Base-by-base conservation (phyloP, 371 early-diverging fungal species). In the Rhizomucor pusillus region DNA sequence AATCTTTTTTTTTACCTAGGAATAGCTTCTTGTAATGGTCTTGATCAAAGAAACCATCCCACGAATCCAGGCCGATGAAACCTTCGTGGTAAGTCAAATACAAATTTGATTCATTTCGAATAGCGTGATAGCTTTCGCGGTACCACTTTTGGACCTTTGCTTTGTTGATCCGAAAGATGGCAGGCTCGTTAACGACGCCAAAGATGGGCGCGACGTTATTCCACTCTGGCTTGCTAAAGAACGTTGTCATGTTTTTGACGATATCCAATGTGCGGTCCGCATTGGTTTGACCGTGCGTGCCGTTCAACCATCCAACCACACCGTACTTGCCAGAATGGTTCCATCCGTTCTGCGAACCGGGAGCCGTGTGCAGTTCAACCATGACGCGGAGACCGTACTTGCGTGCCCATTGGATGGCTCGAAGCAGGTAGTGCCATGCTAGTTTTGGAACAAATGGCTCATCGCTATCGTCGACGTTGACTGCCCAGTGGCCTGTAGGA, bases 261-360 rank as follows among this genome's bases (percentile, higher is more conserved):
- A 79, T 67, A 13, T 55, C 25, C 56, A 63, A 39, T 5, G 70
- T 63, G 40, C 71, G 54, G 46, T 72, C 47, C n/a, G 71, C 72
- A 54, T 74, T 71, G 0, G 18, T 24, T 1, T 66, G 52, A 14
- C 78, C 78, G 2, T 65, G 20, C 5, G 66, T 65, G n/a, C 73
- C 73, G 29, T 70, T 73, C 45, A 65, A 49, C 67, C 78, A 83
- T 52, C 85, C 82, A 66, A 51, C 64, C 34, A 22, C 60, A 56
- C 67, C 72, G 40, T 18, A 68, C 67, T 58, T 54, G 1, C 89
- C 89, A 1, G 87, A 86, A 52, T 89, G 86, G 47, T 89, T 87
- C 74, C 87, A 89, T n/a, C 88, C 88, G 52, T 88, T 88, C 61
- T 90, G 91, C 5, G 88, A 88, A 0, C 90, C 90, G 0, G 90